Evolutionary conservation across 495 filamentous ascomycete genomes (phyloP).

Genomic region (Oidiodendron maius): DNA sequence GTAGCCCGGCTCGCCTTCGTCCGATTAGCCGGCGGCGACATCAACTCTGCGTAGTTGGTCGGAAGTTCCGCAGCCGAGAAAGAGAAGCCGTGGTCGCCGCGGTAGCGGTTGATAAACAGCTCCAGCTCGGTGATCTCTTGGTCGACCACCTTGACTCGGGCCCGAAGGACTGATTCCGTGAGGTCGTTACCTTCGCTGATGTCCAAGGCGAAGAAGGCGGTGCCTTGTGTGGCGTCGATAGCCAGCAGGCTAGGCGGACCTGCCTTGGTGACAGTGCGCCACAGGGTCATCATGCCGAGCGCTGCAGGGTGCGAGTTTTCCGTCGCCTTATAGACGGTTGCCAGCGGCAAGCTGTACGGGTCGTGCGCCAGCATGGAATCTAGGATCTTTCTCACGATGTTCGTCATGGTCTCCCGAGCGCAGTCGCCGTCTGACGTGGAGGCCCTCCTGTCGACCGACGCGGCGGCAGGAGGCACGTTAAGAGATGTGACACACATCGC

Average conservation of each 20-base stretch:
- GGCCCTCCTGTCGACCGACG: background rate
- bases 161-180: slow-evolving; percentile 22
- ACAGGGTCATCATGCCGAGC: slow-evolving; percentile 24
- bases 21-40: slow-evolving; percentile 3
- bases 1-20: slow-evolving; percentile 2
- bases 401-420: slow-evolving; percentile 22
- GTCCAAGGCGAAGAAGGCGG: slow-evolving; percentile 20
- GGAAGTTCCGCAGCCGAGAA: slow-evolving; percentile 5
- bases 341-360: slow-evolving; percentile 20
- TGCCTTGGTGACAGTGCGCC: slow-evolving; percentile 22
- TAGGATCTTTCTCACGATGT: slow-evolving; percentile 21
- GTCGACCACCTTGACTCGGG: slow-evolving; percentile 19
- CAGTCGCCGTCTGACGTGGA: slow-evolving; percentile 9
- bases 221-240: slow-evolving; percentile 17
- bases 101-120: slow-evolving; percentile 18
- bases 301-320: slow-evolving; percentile 29
- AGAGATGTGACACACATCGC: background rate
- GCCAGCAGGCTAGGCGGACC: slow-evolving; percentile 15
- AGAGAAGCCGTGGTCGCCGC: slow-evolving; percentile 9
- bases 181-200: slow-evolving; percentile 20
- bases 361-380: slow-evolving; percentile 21
- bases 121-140: slow-evolving; percentile 28
- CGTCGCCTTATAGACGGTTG: slow-evolving; percentile 21
- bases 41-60: slow-evolving; percentile 4
- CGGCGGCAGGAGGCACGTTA: background rate